phyloP scores from a whole-genome alignment of 306 rosid species.

The Senna siamea region DNA sequence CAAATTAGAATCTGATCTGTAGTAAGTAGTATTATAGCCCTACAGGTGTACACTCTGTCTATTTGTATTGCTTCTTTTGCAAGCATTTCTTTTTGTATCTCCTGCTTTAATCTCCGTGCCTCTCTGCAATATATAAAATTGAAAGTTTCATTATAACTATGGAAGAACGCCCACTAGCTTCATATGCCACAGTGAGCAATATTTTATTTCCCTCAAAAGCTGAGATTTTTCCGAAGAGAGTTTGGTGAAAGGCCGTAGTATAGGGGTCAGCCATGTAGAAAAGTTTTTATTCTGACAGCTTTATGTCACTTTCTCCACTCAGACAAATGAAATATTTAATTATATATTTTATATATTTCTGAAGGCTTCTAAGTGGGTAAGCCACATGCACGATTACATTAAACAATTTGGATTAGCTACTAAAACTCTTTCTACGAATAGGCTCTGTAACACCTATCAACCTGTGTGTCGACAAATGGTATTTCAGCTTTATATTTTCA shows the following conservation, averaged over 20 bases:
- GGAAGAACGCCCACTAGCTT: conserved; percentile 22
- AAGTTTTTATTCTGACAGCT: conserved; percentile 33
- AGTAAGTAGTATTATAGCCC: neutral
- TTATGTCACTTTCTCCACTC: conserved; percentile 41
- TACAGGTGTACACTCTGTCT: conserved; percentile 21
- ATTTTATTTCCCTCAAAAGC: conserved; percentile 23
- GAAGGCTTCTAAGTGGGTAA: conserved; percentile 24
- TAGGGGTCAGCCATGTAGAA: conserved; percentile 1
- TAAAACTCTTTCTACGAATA: conserved; percentile 26
- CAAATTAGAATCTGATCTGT: conserved; percentile 9
- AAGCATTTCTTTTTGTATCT: conserved; percentile 20
- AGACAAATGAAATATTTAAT: neutral
- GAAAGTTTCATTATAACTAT: neutral
- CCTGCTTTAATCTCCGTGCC: neutral
- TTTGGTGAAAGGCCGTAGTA: conserved; percentile 3
- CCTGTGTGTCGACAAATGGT: conserved; percentile 13
- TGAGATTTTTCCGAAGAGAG: neutral
- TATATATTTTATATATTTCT: conserved; percentile 14
- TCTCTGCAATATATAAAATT: neutral
- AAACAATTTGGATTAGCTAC: conserved; percentile 38
- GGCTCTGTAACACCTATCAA: conserved; percentile 35
- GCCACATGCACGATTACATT: conserved; percentile 25
- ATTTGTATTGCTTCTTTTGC: neutral
- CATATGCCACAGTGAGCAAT: conserved; percentile 25
- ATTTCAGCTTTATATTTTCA: conserved; percentile 24